A percentile compares a stretch with the other conserved stretches of the same genome.
phyloP scores from a whole-genome alignment of 371 early-diverging fungal genomes.

The Apophysomyces ossiformis region DNA sequence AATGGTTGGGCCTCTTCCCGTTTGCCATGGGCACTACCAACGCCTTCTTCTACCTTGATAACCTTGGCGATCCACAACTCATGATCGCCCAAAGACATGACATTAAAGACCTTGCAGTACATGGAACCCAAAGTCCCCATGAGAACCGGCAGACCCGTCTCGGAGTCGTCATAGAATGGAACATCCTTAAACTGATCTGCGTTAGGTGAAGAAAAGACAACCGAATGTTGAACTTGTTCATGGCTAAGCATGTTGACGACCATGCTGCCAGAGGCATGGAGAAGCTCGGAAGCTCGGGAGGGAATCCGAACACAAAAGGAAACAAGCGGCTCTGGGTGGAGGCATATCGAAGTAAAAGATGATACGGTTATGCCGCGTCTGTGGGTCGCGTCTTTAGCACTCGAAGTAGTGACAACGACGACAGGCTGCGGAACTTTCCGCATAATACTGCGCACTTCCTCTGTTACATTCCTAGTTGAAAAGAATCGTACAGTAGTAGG shows the following conservation, averaged over 20 bases:
- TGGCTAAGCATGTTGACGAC: conserved; percentile 63
- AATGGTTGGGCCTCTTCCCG: conserved; percentile 59
- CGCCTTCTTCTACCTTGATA: conserved; percentile 61
- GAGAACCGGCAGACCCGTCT: conserved; percentile 61
- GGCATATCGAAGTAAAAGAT: conserved; percentile 73
- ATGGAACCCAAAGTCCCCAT: conserved; percentile 67
- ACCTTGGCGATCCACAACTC: conserved; percentile 71
- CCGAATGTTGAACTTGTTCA: conserved; percentile 65
- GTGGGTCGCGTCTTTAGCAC: conserved; percentile 38
- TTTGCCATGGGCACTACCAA: conserved; percentile 46
- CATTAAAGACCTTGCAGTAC: conserved; percentile 58
- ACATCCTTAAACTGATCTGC: conserved; percentile 61
- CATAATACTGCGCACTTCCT: conserved; percentile 63
- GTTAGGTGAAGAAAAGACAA: conserved; percentile 68
- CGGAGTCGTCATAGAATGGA: conserved; percentile 56
- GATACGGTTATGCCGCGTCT: conserved; percentile 72
- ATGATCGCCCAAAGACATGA: conserved; percentile 67
- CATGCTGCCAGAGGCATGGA: conserved; percentile 63
- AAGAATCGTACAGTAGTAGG: neutral
- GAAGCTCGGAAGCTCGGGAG: conserved; percentile 60
- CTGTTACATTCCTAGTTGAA: conserved; percentile 27
- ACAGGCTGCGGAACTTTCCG: conserved; percentile 71
- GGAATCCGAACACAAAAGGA: conserved; percentile 70
- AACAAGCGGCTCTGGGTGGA: conserved; percentile 66
- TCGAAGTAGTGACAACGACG: conserved; percentile 59